Conservation (phyloP, 768 basidiomycete genomes). For the Serendipita indica region DNA sequence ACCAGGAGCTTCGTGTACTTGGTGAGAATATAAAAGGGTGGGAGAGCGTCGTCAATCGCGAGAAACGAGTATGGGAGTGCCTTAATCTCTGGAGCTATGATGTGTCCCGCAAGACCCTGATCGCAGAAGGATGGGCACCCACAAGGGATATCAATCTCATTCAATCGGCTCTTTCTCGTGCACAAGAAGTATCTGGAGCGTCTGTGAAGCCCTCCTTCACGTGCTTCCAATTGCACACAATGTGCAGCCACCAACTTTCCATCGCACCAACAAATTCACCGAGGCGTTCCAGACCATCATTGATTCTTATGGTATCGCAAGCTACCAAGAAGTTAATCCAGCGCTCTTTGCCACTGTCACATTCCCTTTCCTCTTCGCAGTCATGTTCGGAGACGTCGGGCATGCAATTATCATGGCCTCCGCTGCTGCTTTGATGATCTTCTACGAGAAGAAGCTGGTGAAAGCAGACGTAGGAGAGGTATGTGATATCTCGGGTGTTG, state of each 20-base stretch:
- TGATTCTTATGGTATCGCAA: slow-evolving; percentile 90
- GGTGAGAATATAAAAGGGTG: slow-evolving; percentile 77
- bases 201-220: slow-evolving; percentile 84
- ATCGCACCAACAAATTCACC: slow-evolving; percentile 90
- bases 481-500: slow-evolving; percentile 17
- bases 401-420: slow-evolving; percentile 75
- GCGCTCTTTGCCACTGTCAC: slow-evolving; percentile 84
- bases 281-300: slow-evolving; percentile 96
- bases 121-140: slow-evolving; percentile 97
- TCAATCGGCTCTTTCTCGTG: slow-evolving; percentile 74
- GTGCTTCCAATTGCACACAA: slow-evolving; percentile 55
- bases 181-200: slow-evolving; percentile 83
- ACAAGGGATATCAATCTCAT: slow-evolving; percentile 79
- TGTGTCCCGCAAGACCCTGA: slow-evolving; percentile 79
- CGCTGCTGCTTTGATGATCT: slow-evolving; percentile 71
- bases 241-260: slow-evolving; percentile 91
- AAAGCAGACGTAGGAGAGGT: slow-evolving; percentile 65
- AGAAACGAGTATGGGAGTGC: slow-evolving; percentile 92
- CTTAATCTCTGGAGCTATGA: slow-evolving; percentile 95
- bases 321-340: slow-evolving; percentile 94
- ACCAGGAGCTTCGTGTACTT: slow-evolving; percentile 65
- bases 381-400: slow-evolving; percentile 99
- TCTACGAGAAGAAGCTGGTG: slow-evolving; percentile 65
- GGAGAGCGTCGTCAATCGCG: slow-evolving; percentile 88
- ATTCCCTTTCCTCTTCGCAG: slow-evolving; percentile 96